Evolutionary conservation across 108 stramenopile species (phyloP).

Genomic region (Pseudonitzschia multiseries): DNA sequence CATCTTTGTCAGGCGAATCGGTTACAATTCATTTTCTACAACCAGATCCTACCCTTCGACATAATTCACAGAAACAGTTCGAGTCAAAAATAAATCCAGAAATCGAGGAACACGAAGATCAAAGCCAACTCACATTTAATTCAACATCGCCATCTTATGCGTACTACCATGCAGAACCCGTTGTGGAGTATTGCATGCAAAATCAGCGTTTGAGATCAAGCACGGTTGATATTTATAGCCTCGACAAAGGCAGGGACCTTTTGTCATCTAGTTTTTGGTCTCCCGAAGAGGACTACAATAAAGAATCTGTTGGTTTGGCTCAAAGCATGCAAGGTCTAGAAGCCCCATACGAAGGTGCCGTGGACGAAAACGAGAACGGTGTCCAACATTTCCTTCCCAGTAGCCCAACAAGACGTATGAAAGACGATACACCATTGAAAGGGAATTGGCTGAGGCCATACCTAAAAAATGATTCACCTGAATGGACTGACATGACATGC

Average conservation of each 20-base stretch:
- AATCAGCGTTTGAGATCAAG: slow-evolving; percentile 66
- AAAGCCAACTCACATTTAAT: slow-evolving; percentile 34
- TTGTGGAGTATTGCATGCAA: slow-evolving; percentile 77
- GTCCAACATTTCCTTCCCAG: neutral
- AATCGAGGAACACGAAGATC: slow-evolving; percentile 27
- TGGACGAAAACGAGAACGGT: slow-evolving; percentile 12
- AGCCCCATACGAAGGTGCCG: neutral
- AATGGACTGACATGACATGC: slow-evolving; percentile 77
- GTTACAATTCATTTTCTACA: slow-evolving; percentile 26
- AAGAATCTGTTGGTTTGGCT: slow-evolving; percentile 15
- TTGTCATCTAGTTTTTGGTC: slow-evolving; percentile 67
- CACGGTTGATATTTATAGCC: slow-evolving; percentile 53
- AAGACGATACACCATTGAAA: slow-evolving; percentile 9
- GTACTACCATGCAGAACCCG: slow-evolving; percentile 59
- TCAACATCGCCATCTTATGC: slow-evolving; percentile 28
- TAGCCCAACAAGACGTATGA: slow-evolving; percentile 16
- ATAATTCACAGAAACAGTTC: neutral
- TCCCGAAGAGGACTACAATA: slow-evolving; percentile 51
- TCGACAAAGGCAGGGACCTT: slow-evolving; percentile 68
- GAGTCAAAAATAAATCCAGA: neutral
- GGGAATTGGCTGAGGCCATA: slow-evolving; percentile 71
- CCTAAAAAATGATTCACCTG: slow-evolving; percentile 69
- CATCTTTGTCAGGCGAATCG: slow-evolving; percentile 22
- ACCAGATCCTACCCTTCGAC: slow-evolving; percentile 13
- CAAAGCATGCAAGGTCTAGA: slow-evolving; percentile 8